Conservation (phyloP, 2,329 filamentous ascomycete genomes). For the Epichloe elymi region DNA sequence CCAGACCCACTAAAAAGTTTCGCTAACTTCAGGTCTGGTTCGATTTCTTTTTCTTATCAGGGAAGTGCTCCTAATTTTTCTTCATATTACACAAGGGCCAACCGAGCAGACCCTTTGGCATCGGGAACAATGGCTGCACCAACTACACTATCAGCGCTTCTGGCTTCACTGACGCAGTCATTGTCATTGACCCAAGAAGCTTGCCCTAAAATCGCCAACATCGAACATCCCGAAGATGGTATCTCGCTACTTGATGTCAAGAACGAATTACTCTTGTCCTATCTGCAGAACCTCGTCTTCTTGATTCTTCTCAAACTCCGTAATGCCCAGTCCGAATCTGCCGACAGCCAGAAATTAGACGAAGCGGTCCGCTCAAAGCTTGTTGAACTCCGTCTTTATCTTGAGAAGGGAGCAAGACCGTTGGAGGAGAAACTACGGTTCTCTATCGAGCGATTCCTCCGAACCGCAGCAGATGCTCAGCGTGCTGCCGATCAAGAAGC, state of each 20-base stretch:
- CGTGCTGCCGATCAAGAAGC: conserved; percentile 20
- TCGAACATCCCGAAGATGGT: conserved; percentile 68
- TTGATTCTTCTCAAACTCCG: conserved; percentile 71
- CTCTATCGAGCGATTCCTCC: conserved; percentile 88
- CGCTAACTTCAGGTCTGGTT: background rate
- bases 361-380: conserved; percentile 66
- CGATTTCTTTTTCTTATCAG: background rate
- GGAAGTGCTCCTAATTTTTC: background rate
- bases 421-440: conserved; percentile 85
- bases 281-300: conserved; percentile 88
- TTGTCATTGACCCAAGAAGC: conserved; percentile 53
- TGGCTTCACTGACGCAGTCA: conserved; percentile 44
- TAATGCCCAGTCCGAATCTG: conserved; percentile 25
- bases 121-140: conserved; percentile 31
- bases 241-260: conserved; percentile 93
- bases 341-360: conserved; percentile 35
- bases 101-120: conserved; percentile 11
- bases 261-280: conserved; percentile 92
- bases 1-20: conserved; percentile 13
- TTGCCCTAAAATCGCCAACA: conserved; percentile 44
- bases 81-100: conserved; percentile 1
- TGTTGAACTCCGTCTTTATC: conserved; percentile 79
- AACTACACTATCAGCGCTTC: conserved; percentile 33
- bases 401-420: conserved; percentile 85
- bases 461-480: conserved; percentile 66